Evolutionary conservation across 2,329 filamentous ascomycete species (phyloP).

Genomic region (Hypoxylon rubiginosum): DNA sequence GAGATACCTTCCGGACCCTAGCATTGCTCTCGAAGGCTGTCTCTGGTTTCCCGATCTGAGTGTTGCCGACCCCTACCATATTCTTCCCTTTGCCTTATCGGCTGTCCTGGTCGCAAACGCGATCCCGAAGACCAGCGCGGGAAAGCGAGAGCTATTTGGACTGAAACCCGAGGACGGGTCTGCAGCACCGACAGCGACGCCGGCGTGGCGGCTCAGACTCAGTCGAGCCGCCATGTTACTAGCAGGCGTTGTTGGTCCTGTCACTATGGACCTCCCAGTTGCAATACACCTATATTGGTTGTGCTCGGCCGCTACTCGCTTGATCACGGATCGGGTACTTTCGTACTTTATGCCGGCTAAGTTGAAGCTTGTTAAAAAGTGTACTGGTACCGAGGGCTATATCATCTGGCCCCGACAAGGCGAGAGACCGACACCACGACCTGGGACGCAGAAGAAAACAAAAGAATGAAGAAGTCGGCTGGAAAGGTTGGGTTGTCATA

Average conservation of each 20-base stretch:
- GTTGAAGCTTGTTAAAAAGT: slow-evolving; percentile 28
- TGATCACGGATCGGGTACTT: slow-evolving; percentile 42
- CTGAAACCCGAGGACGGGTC: slow-evolving; percentile 23
- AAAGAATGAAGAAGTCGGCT: not conserved
- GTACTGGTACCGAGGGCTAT: slow-evolving; percentile 38
- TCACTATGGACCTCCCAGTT: slow-evolving; percentile 57
- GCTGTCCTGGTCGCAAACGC: slow-evolving; percentile 52
- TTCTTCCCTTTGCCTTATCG: slow-evolving; percentile 61
- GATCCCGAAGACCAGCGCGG: slow-evolving; percentile 49
- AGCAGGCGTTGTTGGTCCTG: slow-evolving; percentile 51
- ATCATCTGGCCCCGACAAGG: slow-evolving; percentile 40
- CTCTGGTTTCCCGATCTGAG: slow-evolving; percentile 70
- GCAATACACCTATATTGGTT: slow-evolving; percentile 62
- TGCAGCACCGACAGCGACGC: not conserved
- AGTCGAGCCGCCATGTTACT: slow-evolving; percentile 51
- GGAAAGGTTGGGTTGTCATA: not conserved
- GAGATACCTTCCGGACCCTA: slow-evolving; percentile 51
- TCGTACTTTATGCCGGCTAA: slow-evolving; percentile 45
- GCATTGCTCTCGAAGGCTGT: slow-evolving; percentile 63
- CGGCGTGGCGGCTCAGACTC: slow-evolving; percentile 35
- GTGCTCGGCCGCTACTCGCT: slow-evolving; percentile 50
- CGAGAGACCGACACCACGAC: not conserved
- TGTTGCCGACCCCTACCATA: slow-evolving; percentile 63
- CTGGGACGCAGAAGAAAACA: not conserved
- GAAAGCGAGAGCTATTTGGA: slow-evolving; percentile 45